phyloP scores from a whole-genome alignment of 257 asterid species.

The Ligustrum vulgare region DNA sequence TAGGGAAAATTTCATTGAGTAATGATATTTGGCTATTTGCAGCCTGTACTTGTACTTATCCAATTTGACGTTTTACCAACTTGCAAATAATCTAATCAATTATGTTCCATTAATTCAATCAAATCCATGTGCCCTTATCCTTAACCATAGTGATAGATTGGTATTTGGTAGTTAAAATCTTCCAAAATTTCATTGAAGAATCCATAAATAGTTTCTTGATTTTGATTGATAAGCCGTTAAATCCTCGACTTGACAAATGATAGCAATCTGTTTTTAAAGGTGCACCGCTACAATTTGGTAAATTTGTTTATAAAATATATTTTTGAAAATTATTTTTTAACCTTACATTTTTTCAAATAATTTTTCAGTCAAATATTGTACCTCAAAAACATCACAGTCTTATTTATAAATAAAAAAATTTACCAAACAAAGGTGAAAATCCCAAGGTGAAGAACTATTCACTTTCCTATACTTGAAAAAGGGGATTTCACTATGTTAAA shows the following conservation, averaged over 20 bases:
- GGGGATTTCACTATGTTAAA: background rate
- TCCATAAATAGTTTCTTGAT: background rate
- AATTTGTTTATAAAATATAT: too few species aligned
- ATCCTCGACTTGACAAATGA: background rate
- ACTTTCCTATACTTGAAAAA: background rate
- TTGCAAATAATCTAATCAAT: background rate
- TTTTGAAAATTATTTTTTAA: too few species aligned
- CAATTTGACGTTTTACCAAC: background rate
- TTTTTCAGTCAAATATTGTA: too few species aligned
- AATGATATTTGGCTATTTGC: too few species aligned
- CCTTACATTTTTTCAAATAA: too few species aligned
- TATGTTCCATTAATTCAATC: background rate
- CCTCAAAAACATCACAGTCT: too few species aligned
- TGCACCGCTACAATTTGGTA: background rate
- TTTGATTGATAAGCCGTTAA: background rate
- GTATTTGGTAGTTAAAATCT: background rate
- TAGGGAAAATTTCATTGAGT: background rate
- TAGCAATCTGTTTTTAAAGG: background rate
- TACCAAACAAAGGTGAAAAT: too few species aligned
- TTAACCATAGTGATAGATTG: background rate
- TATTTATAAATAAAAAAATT: too few species aligned
- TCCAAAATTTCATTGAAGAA: background rate
- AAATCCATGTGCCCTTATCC: conserved; percentile 1
- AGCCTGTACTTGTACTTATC: background rate
- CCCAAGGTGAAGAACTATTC: too few species aligned